Conservation (phyloP, 2,329 filamentous ascomycete genomes). For the Colletotrichum lini region DNA sequence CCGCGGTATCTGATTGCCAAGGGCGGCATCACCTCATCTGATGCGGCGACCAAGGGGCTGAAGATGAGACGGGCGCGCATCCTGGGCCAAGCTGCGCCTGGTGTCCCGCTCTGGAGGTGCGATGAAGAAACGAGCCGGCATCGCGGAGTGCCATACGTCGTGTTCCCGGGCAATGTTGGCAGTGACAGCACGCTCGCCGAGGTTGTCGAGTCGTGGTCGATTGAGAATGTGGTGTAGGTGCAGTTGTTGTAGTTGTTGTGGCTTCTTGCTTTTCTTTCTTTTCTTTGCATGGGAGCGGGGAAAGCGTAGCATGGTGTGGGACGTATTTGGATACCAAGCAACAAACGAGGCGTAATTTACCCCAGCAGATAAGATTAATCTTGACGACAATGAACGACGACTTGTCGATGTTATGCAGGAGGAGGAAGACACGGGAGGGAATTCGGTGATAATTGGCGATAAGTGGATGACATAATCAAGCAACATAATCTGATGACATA, state of each 20-base stretch:
- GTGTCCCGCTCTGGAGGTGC: constrained; percentile 72
- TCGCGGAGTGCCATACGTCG: constrained; percentile 67
- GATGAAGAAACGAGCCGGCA: constrained; percentile 66
- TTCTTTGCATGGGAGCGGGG: constrained; percentile 15
- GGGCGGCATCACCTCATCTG: constrained; percentile 72
- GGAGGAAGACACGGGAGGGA: too few relatives aligned
- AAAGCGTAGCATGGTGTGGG: constrained; percentile 19
- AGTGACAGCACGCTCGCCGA: constrained; percentile 61
- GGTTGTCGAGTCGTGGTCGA: constrained; percentile 52
- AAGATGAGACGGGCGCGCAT: constrained; percentile 67
- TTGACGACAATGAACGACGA: constrained; percentile 1
- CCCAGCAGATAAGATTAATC: constrained; percentile 6
- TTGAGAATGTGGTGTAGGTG: constrained; percentile 24
- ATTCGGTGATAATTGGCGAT: neutral
- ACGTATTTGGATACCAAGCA: neutral
- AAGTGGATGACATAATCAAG: too few relatives aligned
- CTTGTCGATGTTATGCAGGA: neutral
- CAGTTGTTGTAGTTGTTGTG: too few relatives aligned
- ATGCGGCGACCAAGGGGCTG: constrained; percentile 70
- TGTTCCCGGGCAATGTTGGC: constrained; percentile 72
- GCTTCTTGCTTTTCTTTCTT: neutral
- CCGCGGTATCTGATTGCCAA: constrained; percentile 72
- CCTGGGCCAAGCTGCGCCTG: constrained; percentile 69
- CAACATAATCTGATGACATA: too few relatives aligned
- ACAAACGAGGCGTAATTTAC: neutral